Evolutionary conservation across 176 grass and related monocot species (phyloP).

Genomic region (Zoysia japonica): DNA sequence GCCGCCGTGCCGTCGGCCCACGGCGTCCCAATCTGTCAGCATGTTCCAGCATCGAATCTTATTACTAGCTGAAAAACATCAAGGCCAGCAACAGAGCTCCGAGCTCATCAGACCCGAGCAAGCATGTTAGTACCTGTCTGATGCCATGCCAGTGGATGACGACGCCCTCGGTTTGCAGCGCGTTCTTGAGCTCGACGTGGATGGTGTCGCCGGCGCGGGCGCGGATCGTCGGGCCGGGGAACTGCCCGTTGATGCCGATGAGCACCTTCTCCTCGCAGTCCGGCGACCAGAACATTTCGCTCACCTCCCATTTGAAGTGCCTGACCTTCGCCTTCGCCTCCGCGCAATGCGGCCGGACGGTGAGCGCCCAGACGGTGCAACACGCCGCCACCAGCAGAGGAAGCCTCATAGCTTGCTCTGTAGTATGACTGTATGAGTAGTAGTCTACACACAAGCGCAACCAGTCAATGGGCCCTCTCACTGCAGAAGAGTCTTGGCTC

Average conservation of each 20-base stretch:
- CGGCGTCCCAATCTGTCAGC: constrained; percentile 67
- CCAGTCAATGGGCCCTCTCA: not conserved
- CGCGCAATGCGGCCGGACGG: not conserved
- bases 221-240: constrained; percentile 66
- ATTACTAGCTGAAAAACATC: not conserved
- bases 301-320: constrained; percentile 8
- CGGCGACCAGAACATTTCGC: constrained; percentile 63
- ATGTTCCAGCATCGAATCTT: not conserved
- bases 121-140: constrained; percentile 1
- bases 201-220: constrained; percentile 66
- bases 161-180: constrained; percentile 64
- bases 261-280: constrained; percentile 66
- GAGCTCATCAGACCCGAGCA: not conserved
- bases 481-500: not conserved
- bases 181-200: constrained; percentile 67
- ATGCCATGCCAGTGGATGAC: constrained; percentile 88
- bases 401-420: constrained; percentile 32
- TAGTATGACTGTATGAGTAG: not conserved
- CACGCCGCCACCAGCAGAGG: constrained; percentile 19
- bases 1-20: constrained; percentile 87
- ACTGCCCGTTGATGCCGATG: constrained; percentile 74
- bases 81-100: not conserved
- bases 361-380: constrained; percentile 11
- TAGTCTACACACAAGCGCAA: not conserved
- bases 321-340: constrained; percentile 29